Evolutionary conservation across 2,329 filamentous ascomycete genomes (phyloP), one percentile per base, ranked within the genome.

Genomic region (Hypoxylon sp.): DNA sequence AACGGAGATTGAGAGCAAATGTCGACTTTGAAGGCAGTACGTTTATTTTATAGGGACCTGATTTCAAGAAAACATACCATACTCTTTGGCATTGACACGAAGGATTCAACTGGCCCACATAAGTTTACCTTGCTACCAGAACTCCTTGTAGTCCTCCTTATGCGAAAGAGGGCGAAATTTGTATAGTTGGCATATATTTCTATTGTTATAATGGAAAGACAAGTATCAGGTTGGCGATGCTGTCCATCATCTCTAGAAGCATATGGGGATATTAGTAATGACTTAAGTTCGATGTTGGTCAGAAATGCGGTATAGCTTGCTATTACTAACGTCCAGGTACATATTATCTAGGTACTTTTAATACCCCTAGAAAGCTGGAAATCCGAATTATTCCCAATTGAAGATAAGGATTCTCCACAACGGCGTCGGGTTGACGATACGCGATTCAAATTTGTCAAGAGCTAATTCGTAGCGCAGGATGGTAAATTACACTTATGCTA

Each of bases 311-410:
- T 50, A 24, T 17, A 46, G 17, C 37, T 59, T 31, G 55, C 31
- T 53, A 35, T 54, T 35, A 63, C 37, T 42, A 17, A 9, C 14
- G 8, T 56, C 22, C 39, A 31, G 29, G 10, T 63, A n/a, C n/a
- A n/a, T n/a, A n/a, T n/a, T 56, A 44, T 33, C 26, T 57, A 42
- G n/a, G 29, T 58, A 29, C 31, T 58, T 54, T 39, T 13, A 26
- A 35, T 50, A 24, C 33, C 62, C 62, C 26, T 60, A 52, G 37
- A 60, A 60, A n/a, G n/a, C n/a, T n/a, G 57, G 57, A 22, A 61
- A 61, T 37, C 58, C 58, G 48, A 26, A 17, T 22, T 58, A 48
- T 58, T 48, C 54, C 54, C 54, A 61, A 61, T 31, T 31, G 6
- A 8, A 39, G 48, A 53, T 61, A 47, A 29, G 22, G 6, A 31